Evolutionary conservation across 495 filamentous ascomycete species (phyloP), one percentile per base, ranked within the genome.

Genomic region (Daldinia bambusicola): DNA sequence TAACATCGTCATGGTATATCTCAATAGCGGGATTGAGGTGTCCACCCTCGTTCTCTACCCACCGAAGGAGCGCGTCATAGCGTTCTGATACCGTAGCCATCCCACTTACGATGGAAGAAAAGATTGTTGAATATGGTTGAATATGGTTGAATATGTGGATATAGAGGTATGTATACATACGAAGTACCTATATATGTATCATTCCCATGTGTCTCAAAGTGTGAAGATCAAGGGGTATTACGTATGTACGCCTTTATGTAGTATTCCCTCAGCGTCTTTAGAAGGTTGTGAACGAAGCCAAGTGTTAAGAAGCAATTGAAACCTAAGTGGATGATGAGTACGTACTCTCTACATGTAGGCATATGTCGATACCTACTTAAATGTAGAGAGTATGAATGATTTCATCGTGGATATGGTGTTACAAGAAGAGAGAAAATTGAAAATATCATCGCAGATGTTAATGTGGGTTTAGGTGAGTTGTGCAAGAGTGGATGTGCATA

Each of bases 1-100:
- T 84, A 31, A 71, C 13, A 16, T 79, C 67, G 66, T 85, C 83
- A 22, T 79, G 48, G 68, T 83, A 85, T 16, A 85, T 73, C 57
- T 85, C 81, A 30, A 84, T 64, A 0, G 78, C 68, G 6, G 81
- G 79, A 61, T 84, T 80, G 58, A 85, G 70, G 10, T 61, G 38
- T 12, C 79, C 83, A 4, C 81, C 80, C 6, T 77, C 74, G 6
- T 63, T 55, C 41, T 75, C 67, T 2, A 80, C 78, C 83, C 83
- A 85, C 14, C 45, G 73, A 50, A 74, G 67, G 0, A 77, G 63
- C 13, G 65, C 73, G 43, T 76, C 55, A 61, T 66, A 69, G 48
- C 75, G 73, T 57, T 76, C 75, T 22, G 57, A 14, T 55, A 59
- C 31, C 12, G 64, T 74, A 12, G 70, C 57, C 73, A 76, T 77